Evolutionary conservation across 441 rosid species (phyloP).

Genomic region (Biscutella laevigata): DNA sequence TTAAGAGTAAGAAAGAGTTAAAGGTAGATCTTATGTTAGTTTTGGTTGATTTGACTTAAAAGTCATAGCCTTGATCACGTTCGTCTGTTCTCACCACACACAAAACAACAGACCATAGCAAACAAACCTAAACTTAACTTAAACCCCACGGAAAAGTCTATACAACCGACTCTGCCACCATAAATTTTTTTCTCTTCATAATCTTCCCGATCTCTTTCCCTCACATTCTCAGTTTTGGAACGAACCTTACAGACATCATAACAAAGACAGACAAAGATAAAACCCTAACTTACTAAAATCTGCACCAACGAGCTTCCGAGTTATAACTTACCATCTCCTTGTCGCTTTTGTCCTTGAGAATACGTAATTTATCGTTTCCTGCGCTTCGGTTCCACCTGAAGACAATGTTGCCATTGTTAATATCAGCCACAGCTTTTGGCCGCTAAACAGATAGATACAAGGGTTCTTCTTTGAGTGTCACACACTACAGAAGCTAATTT

Average conservation of each 20-base stretch:
- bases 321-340: slow-evolving; percentile 21
- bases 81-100: slow-evolving; percentile 15
- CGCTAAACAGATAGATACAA: not conserved
- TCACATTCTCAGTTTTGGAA: slow-evolving; percentile 19
- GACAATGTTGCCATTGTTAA: slow-evolving; percentile 1
- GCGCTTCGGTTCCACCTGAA: slow-evolving; percentile 67
- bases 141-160: slow-evolving; percentile 25
- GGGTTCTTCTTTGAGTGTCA: not conserved
- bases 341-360: slow-evolving; percentile 2
- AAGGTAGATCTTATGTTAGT: not conserved
- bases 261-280: slow-evolving; percentile 22
- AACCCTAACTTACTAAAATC: slow-evolving; percentile 35
- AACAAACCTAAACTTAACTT: slow-evolving; percentile 24
- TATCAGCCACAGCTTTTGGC: not conserved
- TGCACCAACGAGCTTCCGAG: slow-evolving; percentile 35
- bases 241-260: slow-evolving; percentile 30
- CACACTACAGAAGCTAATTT: not conserved
- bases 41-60: not conserved
- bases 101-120: slow-evolving; percentile 15
- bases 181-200: slow-evolving; percentile 21
- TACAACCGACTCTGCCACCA: slow-evolving; percentile 28
- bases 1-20: not conserved
- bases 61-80: slow-evolving; percentile 6
- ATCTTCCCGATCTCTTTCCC: slow-evolving; percentile 15
- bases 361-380: slow-evolving; percentile 44